Evolutionary conservation across 1,139 yeast genomes (phyloP).

Genomic region (Nakaseomyces bracarensis): DNA sequence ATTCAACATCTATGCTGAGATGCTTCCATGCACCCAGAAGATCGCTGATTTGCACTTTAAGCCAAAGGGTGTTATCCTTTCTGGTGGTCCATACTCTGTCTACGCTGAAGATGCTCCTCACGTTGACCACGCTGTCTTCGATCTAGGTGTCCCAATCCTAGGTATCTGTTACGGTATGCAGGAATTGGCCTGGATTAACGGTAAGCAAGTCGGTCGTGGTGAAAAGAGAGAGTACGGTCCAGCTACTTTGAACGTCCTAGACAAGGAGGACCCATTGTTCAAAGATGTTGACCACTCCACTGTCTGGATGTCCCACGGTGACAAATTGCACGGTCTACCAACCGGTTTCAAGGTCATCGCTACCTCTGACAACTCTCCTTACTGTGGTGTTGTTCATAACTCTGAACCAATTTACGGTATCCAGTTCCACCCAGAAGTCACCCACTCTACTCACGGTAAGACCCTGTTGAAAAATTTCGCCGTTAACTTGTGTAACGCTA

Average conservation of each 20-base stretch:
- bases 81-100: slow-evolving; percentile 98
- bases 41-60: slow-evolving; percentile 85
- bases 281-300: slow-evolving; percentile 78
- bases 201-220: slow-evolving; percentile 92
- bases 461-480: slow-evolving; percentile 85
- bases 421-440: slow-evolving; percentile 99
- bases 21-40: slow-evolving; percentile 98
- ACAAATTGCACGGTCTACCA: slow-evolving; percentile 86
- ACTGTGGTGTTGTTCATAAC: slow-evolving; percentile 81
- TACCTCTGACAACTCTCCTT: slow-evolving; percentile 88
- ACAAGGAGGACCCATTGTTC: slow-evolving; percentile 62
- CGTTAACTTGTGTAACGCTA: slow-evolving; percentile 75
- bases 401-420: slow-evolving; percentile 76
- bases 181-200: slow-evolving; percentile 97
- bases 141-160: slow-evolving; percentile 83
- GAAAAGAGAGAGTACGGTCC: slow-evolving; percentile 99
- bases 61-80: slow-evolving; percentile 91
- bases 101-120: slow-evolving; percentile 94
- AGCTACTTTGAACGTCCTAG: slow-evolving; percentile 75
- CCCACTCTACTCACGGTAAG: slow-evolving; percentile 91
- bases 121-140: slow-evolving; percentile 88
- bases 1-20: slow-evolving; percentile 95
- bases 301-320: slow-evolving; percentile 99
- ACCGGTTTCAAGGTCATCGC: slow-evolving; percentile 85
- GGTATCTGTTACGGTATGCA: slow-evolving; percentile 99